Percentiles rank a stretch among this genome's conserved stretches.
These are phyloP conservation scores for Kandelia obovata DNA, from an alignment of 345 rosid species.

Conservation along the genomic window DNA sequence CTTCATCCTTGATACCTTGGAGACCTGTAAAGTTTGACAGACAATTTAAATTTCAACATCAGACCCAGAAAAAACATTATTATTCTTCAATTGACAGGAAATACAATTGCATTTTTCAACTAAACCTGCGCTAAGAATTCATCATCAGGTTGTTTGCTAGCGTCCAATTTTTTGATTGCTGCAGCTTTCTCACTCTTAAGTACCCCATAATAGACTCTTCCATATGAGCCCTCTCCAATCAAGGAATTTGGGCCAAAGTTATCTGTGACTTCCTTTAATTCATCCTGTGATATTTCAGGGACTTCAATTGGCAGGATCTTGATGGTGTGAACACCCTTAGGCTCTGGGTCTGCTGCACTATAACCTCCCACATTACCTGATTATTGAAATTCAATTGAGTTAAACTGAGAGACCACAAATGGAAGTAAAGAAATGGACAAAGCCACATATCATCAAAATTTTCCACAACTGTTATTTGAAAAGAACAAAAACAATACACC, in stretches of 20 bases:
- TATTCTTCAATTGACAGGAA: neutral
- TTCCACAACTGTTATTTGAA: neutral
- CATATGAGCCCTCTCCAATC: constrained; percentile 87
- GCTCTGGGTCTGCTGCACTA: constrained; percentile 46
- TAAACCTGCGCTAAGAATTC: constrained; percentile 82
- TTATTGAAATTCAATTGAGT: constrained; percentile 7
- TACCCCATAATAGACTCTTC: constrained; percentile 74
- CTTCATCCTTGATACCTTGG: constrained; percentile 80
- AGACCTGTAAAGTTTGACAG: constrained; percentile 44
- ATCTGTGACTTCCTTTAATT: constrained; percentile 57
- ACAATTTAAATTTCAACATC: constrained; percentile 4
- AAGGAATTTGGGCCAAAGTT: constrained; percentile 60
- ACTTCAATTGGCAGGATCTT: constrained; percentile 77
- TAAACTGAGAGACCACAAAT: neutral
- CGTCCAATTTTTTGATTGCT: constrained; percentile 82
- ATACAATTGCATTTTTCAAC: constrained; percentile 1
- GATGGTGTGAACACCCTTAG: constrained; percentile 46
- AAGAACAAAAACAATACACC: neutral
- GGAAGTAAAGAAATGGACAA: neutral
- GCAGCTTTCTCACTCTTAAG: constrained; percentile 59
- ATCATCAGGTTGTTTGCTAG: constrained; percentile 84
- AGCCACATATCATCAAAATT: neutral
- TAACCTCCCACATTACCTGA: constrained; percentile 47
- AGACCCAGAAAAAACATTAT: neutral
- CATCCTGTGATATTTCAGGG: constrained; percentile 46